Evolutionary conservation across 108 stramenopile species (phyloP).

Genomic region (Cylindrotheca closterium): DNA sequence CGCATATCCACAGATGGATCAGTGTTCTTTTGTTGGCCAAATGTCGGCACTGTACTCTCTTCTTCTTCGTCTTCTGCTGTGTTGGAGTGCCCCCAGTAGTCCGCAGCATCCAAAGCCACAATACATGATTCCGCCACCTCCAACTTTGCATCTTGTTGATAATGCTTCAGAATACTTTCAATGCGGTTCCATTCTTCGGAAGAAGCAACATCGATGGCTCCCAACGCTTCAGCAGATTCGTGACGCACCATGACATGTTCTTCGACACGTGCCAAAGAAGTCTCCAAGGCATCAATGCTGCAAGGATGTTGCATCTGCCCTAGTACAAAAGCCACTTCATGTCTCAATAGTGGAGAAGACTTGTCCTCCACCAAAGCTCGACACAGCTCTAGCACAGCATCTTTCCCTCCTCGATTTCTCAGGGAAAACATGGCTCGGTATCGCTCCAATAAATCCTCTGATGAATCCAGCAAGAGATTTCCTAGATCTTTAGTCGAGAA

Average conservation of each 20-base stretch:
- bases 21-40: slow-evolving; percentile 34
- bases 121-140: slow-evolving; percentile 89
- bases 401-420: slow-evolving; percentile 87
- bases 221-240: slow-evolving; percentile 98
- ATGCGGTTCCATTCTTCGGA: slow-evolving; percentile 75
- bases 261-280: slow-evolving; percentile 53
- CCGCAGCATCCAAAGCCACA: slow-evolving; percentile 96
- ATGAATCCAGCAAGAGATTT: slow-evolving; percentile 62
- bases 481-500: slow-evolving; percentile 63
- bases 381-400: slow-evolving; percentile 80
- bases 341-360: slow-evolving; percentile 87
- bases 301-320: slow-evolving; percentile 94
- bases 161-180: slow-evolving; percentile 68
- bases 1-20: slow-evolving; percentile 12
- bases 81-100: slow-evolving; percentile 85
- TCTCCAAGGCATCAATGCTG: slow-evolving; percentile 74
- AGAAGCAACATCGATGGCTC: slow-evolving; percentile 79
- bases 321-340: slow-evolving; percentile 99
- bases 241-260: slow-evolving; percentile 98
- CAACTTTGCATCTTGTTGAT: slow-evolving; percentile 69
- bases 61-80: slow-evolving; percentile 12
- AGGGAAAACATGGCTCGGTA: slow-evolving; percentile 98
- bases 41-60: slow-evolving; percentile 5
- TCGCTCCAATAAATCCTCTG: slow-evolving; percentile 83
- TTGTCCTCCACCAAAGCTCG: slow-evolving; percentile 69